Percentiles rank a stretch among this genome's conserved stretches.
phyloP scores from a whole-genome alignment of 345 rosid species.

The Rhizophora apiculata region DNA sequence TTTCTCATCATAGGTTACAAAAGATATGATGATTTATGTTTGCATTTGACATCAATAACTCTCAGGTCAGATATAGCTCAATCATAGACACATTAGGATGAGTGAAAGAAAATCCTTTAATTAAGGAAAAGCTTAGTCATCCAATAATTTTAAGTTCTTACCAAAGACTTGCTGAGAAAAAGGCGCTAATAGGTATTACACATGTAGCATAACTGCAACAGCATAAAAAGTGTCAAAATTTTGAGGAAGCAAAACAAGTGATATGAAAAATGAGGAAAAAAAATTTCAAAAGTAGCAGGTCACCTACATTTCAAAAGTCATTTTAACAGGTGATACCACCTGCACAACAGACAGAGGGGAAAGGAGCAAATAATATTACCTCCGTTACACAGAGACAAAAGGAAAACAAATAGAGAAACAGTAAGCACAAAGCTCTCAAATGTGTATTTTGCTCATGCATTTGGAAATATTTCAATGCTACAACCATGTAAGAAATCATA shows the following conservation, averaged over 20 bases:
- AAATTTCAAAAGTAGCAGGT: not conserved
- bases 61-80: not conserved
- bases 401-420: not conserved
- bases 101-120: not conserved
- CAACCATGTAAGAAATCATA: constrained; percentile 19
- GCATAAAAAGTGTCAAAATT: constrained; percentile 6
- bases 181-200: constrained; percentile 91
- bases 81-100: not conserved
- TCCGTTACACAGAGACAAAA: constrained; percentile 2
- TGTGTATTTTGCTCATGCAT: not conserved
- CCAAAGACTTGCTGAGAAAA: constrained; percentile 99
- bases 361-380: not conserved
- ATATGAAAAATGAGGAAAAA: not conserved
- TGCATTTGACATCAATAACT: too few relatives aligned
- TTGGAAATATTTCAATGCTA: not conserved
- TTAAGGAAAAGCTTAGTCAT: constrained; percentile 1
- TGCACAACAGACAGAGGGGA: constrained; percentile 29
- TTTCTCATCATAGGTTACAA: too few relatives aligned
- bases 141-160: constrained; percentile 35
- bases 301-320: constrained; percentile 92
- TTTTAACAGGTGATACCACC: constrained; percentile 94
- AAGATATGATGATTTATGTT: too few relatives aligned
- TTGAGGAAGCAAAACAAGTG: not conserved
- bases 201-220: constrained; percentile 77
- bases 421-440: not conserved